Percentiles rank a stretch among this genome's conserved stretches.
Evolutionary conservation across 163 green algal genomes (phyloP).

Genomic region (Chlamydomonas reinhardtii): DNA sequence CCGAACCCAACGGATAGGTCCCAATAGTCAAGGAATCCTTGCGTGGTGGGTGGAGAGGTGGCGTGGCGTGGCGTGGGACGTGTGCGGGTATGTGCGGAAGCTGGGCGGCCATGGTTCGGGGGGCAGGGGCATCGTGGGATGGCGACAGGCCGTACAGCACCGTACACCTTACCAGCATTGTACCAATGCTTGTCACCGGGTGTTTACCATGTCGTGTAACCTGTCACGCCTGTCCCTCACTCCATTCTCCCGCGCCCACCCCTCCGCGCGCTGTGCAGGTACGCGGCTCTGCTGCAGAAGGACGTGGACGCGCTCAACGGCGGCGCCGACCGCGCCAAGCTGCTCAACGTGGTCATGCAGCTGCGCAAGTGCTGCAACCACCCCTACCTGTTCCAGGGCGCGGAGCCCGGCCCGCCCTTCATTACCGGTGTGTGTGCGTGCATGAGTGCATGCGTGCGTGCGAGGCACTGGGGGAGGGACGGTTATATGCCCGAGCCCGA

Average conservation of each 20-base stretch:
- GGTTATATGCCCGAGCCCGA: too few relatives aligned
- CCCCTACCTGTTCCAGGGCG: constrained; percentile 97
- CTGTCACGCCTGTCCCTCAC: too few relatives aligned
- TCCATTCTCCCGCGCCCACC: too few relatives aligned
- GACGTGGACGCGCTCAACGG: constrained; percentile 96
- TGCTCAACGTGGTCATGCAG: constrained; percentile 99
- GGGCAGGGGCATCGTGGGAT: too few relatives aligned
- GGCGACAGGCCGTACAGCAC: too few relatives aligned
- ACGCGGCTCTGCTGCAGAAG: constrained; percentile 94
- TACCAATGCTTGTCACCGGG: too few relatives aligned
- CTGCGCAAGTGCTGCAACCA: constrained; percentile 99
- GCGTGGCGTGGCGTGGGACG: background rate
- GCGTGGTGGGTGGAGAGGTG: background rate
- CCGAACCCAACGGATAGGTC: too few relatives aligned
- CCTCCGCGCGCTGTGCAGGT: constrained; percentile 44
- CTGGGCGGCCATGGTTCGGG: background rate
- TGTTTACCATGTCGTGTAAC: too few relatives aligned
- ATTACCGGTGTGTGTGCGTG: constrained; percentile 73
- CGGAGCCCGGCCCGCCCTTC: constrained; percentile 95
- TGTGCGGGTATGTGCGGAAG: background rate
- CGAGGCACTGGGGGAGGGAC: too few relatives aligned
- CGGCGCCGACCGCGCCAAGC: constrained; percentile 89
- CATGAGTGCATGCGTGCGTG: background rate
- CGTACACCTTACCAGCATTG: too few relatives aligned
- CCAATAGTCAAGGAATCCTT: too few relatives aligned